Base-by-base conservation (phyloP, 257 asterid genomes). In the Ilex aquifolium region DNA sequence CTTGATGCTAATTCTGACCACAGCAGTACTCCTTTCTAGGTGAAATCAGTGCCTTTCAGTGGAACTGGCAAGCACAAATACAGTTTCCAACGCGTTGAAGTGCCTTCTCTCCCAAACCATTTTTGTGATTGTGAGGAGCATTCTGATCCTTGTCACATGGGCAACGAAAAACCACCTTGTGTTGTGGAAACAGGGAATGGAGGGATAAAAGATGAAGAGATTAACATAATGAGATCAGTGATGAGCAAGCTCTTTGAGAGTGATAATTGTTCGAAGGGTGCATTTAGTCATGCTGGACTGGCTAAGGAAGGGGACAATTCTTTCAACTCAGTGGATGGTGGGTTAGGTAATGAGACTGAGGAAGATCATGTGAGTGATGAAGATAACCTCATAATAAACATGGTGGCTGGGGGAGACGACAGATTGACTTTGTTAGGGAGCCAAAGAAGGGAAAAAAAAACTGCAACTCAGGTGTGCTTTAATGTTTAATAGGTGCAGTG, bases 61-160 rank as follows among this genome's bases (percentile, higher is more conserved):
- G 99, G 99, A 64, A 67, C 91, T 0, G 99, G 99, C 63, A 92
- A 79, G 80, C 99, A 92, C 83, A 92, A 92, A 74, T 92, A 92
- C 82, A 92, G 97, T 75, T 92, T 92, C 74, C 99, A 89, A 74
- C 95, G 95, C 14, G 72, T 89, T 71, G 84, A 79, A 63, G 77
- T 81, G 76, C 96, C 95, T 60, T 69, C 87, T 15, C 83, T 79
- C 59, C 95, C 99, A 21, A 60, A 32, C 56, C 82, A 89, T 75
- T 85, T 92, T 62, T 89, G 97, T 70, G 97, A 85, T 71, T 91
- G 98, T 64, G 96, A 85, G 66, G 94, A 87, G 76, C 99, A 92
- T 76, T 82, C 65, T 79, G 77, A 58, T 56, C 76, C 82, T 64
- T 69, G 66, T 15, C 77, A 59, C 55, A 32, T 70, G 32, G 58